Evolutionary conservation across 352 stramenopile species (phyloP), one percentile per base, ranked within the genome.

Genomic region (Phytophthora ohioensis): DNA sequence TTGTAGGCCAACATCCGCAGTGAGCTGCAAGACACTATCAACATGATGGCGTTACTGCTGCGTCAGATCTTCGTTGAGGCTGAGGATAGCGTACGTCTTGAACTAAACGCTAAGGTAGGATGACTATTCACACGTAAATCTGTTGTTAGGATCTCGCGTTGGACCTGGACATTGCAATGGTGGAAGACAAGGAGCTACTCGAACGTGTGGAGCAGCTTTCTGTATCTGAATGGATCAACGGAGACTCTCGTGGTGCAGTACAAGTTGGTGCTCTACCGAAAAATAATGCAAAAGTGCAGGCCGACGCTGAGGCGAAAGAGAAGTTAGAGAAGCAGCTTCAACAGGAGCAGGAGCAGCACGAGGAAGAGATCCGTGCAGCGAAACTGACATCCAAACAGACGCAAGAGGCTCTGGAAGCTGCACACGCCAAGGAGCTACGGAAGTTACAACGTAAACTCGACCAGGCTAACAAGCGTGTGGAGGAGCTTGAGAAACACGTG

Each of bases 21-120:
- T 36, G 87, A 95, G 55, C 71, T 93, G 41, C 84, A 93, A 56
- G 87, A 95, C 71, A 91, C 83, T 45, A 91, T 95, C 76, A 93
- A 92, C 68, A 95, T 93, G 87, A 95, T 92, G 80, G 87, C 85
- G 68, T 60, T 95, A 52, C 64, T 95, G n/a, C 74, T 95, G 60
- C 84, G 84, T 45, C 85, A 93, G 79, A 81, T 93, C 66, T 93
- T 95, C 67, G 57, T 75, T 36, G 84, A 92, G 64, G 87, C 85
- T 5, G 85, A 94, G 57, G 78, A 85, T 46, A 83, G 76, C 51
- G 85, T 91, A 76, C 56, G 71, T 73, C 12, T 5, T 43, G 32
- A 2, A 31, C 4, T 51, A 15, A 11, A 4, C 12, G 59, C 11
- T 17, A 13, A 21, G 11, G 10, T 21, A 46, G 45, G 32, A 27